These are phyloP conservation scores for Cyclanthera cordifolia DNA, from an alignment of 306 rosid species.

Conservation along the genomic window DNA sequence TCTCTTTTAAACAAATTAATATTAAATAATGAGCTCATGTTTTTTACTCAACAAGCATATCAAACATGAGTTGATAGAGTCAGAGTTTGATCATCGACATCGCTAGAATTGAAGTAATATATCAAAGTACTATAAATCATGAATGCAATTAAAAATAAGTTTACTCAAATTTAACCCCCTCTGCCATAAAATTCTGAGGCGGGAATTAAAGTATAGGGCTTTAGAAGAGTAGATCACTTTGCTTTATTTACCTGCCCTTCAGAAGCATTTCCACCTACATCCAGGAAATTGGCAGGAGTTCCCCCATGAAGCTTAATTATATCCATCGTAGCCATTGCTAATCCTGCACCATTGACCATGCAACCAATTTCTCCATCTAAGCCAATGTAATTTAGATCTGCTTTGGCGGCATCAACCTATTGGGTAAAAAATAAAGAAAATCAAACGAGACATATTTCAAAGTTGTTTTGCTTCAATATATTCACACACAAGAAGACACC, in stretches of 20 bases:
- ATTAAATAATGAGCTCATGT: neutral
- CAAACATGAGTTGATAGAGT: neutral
- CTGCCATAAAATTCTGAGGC: neutral
- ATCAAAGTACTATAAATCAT: neutral
- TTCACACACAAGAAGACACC: neutral
- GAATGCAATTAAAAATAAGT: neutral
- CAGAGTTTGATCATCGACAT: neutral
- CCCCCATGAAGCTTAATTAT: constrained; percentile 93
- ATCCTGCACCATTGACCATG: constrained; percentile 99
- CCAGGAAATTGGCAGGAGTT: constrained; percentile 97
- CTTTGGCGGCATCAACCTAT: constrained; percentile 92
- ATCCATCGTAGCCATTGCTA: constrained; percentile 99
- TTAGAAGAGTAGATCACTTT: neutral
- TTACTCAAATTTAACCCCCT: neutral
- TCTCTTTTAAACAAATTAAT: neutral
- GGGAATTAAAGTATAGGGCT: constrained; percentile 13
- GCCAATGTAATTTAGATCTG: constrained; percentile 89
- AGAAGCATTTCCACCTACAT: constrained; percentile 96
- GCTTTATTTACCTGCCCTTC: constrained; percentile 73
- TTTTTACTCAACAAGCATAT: neutral
- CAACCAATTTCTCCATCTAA: constrained; percentile 99
- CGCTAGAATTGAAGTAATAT: neutral
- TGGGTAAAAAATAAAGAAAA: constrained; percentile 18
- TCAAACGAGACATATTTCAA: constrained; percentile 1
- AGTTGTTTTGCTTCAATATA: neutral